These are phyloP conservation scores for Exophiala dermatitidis DNA, from an alignment of 2,329 filamentous ascomycete species.

Conservation along the genomic window DNA sequence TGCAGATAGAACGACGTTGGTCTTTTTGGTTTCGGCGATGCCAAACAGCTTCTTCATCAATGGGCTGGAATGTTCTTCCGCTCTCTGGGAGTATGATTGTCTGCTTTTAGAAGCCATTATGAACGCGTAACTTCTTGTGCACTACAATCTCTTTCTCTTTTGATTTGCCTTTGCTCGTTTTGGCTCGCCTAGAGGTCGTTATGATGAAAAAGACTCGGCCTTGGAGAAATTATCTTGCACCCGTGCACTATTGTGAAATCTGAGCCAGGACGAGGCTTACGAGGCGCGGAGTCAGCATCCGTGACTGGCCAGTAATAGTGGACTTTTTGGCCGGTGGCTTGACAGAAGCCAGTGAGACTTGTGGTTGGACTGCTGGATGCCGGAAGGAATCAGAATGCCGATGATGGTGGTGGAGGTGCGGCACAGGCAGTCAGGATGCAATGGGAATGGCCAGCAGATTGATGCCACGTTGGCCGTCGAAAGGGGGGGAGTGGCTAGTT, in stretches of 20 bases:
- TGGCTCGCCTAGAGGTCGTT: no score
- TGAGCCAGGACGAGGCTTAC: no score
- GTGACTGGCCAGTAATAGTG: no score
- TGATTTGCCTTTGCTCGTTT: background rate
- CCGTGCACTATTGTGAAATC: no score
- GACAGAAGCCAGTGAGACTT: background rate
- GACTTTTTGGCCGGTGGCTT: background rate
- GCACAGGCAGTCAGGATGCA: background rate
- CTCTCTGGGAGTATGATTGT: constrained; percentile 36
- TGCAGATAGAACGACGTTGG: constrained; percentile 44
- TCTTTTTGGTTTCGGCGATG: constrained; percentile 42
- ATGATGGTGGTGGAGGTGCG: background rate
- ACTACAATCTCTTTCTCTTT: background rate
- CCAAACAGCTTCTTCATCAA: constrained; percentile 40
- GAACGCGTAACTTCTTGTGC: background rate
- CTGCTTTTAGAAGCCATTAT: constrained; percentile 41
- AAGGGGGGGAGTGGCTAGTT: background rate
- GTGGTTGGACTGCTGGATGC: constrained; percentile 7
- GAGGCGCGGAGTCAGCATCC: no score
- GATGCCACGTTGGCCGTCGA: background rate
- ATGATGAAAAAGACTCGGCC: no score
- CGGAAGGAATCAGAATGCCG: constrained; percentile 1
- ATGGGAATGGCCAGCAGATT: background rate
- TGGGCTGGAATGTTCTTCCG: constrained; percentile 38
- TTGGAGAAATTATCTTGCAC: no score